Base-by-base conservation (phyloP, 2,329 filamentous ascomycete genomes). In the Fusarium buharicum region DNA sequence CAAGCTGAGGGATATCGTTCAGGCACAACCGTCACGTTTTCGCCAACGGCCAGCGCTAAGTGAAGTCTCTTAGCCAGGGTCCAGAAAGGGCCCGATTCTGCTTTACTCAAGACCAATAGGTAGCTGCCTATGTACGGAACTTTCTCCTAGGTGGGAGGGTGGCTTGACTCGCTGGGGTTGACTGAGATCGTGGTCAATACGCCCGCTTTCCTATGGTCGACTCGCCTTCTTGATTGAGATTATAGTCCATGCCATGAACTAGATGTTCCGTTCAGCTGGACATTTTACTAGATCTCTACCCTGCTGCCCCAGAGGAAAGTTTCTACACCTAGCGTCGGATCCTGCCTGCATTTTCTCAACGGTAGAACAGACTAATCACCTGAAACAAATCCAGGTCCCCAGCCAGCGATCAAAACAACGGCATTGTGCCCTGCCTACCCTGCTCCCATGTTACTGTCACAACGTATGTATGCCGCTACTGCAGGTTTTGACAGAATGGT, bases 331-430 rank as follows among this genome's bases (percentile, higher is more conserved):
- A 51, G 53, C 53, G 49, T 46, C 31, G 40, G 60, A 62, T 62
- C 59, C 62, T 45, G 46, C 44, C 38, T 62, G 59, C 45, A 51
- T 52, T 44, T 59, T 62, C 55, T 55, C 40, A 33, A 54, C 39
- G 36, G 37, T 50, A 51, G 55, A 64, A 50, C 39, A 50, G 40
- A 53, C 64, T 67, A 50, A 50, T 53, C 50, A 67, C 64, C 64
- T 67, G 64, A 67, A 67, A 67, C 64, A 47, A 37, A 45, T 30
- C 44, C 52, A 50, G 40, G 36, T 37, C 46, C 40, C 41, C 14
- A 36, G 50, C 38, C 48, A 50, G 46, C 47, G 61, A 62, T 66
- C 62, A 62, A 48, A 51, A 50, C 52, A 48, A 57, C 47, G 50
- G 46, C 39, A 54, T 52, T 57, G 31, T 36, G 30, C 37, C 7